Percentiles rank a stretch among this genome's conserved stretches.
phyloP scores from a whole-genome alignment of 2,329 filamentous ascomycete genomes.

The Hypocrella siamensis region DNA sequence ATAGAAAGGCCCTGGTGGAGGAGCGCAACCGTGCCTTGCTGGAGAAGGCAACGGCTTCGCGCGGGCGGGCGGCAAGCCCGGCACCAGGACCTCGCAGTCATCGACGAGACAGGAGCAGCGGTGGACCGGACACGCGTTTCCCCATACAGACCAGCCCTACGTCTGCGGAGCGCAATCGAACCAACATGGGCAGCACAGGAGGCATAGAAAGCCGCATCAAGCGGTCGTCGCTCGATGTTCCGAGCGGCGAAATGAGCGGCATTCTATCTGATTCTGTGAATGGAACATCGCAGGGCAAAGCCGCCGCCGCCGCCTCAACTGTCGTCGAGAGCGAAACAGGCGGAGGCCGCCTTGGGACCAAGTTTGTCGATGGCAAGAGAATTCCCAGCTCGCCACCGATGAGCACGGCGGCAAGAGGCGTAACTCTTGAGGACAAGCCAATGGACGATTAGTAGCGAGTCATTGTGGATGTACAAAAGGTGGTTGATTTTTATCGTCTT shows the following conservation, averaged over 20 bases:
- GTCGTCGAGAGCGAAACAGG: slow-evolving; percentile 33
- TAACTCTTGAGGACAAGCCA: slow-evolving; percentile 35
- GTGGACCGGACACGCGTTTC: slow-evolving; percentile 63
- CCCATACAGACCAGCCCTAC: slow-evolving; percentile 59
- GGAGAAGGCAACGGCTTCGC: slow-evolving; percentile 44
- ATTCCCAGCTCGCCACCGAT: slow-evolving; percentile 16
- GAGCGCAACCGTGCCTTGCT: slow-evolving; percentile 76
- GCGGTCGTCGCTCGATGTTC: slow-evolving; percentile 68
- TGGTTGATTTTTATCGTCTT: too few species aligned
- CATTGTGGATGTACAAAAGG: too few species aligned
- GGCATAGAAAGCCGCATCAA: slow-evolving; percentile 28
- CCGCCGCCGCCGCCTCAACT: slow-evolving; percentile 8
- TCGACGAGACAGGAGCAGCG: slow-evolving; percentile 65
- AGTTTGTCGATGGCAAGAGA: slow-evolving; percentile 35
- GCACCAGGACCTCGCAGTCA: slow-evolving; percentile 47
- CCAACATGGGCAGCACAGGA: slow-evolving; percentile 30
- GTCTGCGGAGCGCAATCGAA: slow-evolving; percentile 34
- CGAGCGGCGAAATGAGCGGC: slow-evolving; percentile 34
- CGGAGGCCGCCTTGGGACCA: slow-evolving; percentile 27
- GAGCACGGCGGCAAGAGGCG: slow-evolving; percentile 19
- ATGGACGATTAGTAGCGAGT: neutral
- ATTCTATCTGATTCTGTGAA: slow-evolving; percentile 24
- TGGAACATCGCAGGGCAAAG: slow-evolving; percentile 16
- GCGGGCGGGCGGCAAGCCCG: slow-evolving; percentile 62
- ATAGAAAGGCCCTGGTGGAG: slow-evolving; percentile 85